Evolutionary conservation across 2,329 filamentous ascomycete species (phyloP).

Genomic region (Colletotrichum tropicicola): DNA sequence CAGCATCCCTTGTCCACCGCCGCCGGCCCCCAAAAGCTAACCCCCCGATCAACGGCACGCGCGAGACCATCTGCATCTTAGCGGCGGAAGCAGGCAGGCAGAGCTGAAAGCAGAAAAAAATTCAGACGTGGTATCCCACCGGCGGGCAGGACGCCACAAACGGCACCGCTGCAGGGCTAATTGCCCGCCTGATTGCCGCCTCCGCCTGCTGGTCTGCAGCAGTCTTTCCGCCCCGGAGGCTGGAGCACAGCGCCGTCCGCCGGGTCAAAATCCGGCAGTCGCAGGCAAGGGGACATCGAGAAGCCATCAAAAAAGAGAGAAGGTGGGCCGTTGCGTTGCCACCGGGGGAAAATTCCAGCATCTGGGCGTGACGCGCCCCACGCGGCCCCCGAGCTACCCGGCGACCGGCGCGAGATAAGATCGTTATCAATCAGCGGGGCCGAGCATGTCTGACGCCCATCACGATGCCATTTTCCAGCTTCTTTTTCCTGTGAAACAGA

Average conservation of each 20-base stretch:
- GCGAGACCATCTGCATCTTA: not conserved
- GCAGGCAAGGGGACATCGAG: too few species aligned
- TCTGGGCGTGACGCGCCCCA: not conserved
- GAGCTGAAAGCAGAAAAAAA: not conserved
- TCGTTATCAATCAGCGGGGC: not conserved
- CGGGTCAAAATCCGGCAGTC: too few species aligned
- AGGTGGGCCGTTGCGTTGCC: not conserved
- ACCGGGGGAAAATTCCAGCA: not conserved
- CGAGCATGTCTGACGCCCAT: too few species aligned
- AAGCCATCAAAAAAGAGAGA: not conserved
- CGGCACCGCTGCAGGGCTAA: not conserved
- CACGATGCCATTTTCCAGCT: too few species aligned
- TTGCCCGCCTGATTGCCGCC: not conserved
- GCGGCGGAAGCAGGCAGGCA: not conserved
- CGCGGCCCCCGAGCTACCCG: constrained; percentile 13
- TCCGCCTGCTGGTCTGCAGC: not conserved
- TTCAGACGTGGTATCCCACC: not conserved
- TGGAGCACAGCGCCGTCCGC: too few species aligned
- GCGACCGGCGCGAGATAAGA: not conserved
- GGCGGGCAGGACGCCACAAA: not conserved
- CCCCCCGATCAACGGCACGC: not conserved
- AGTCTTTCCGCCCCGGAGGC: not conserved
- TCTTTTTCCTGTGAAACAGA: too few species aligned
- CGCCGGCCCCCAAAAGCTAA: not conserved
- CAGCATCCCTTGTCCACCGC: not conserved